These are phyloP conservation scores for Paecilomyces formosus DNA, from an alignment of 2,329 filamentous ascomycete genomes.

Conservation along the genomic window DNA sequence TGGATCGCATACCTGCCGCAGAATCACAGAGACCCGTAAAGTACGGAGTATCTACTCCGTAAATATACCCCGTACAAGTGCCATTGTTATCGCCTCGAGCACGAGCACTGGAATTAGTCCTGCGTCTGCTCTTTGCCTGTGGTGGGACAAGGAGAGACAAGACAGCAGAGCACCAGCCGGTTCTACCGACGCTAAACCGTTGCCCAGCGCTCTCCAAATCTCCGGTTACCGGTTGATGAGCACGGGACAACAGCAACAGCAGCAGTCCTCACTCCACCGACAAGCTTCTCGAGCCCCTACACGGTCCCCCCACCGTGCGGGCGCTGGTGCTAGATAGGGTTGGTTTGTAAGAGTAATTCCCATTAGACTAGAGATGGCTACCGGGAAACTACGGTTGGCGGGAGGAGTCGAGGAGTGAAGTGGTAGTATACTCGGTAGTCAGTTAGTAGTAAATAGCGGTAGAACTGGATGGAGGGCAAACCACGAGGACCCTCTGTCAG, in stretches of 20 bases:
- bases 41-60: too few species aligned
- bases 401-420: neutral
- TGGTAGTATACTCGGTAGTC: neutral
- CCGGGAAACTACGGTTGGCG: neutral
- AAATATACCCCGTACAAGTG: neutral
- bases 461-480: neutral
- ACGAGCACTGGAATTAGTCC: neutral
- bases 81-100: neutral
- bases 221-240: conserved; percentile 2
- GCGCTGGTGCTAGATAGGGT: neutral
- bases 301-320: neutral
- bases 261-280: neutral
- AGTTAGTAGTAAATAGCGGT: neutral
- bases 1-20: too few species aligned
- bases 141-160: neutral
- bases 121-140: neutral
- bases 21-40: neutral
- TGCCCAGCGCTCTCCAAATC: conserved; percentile 1
- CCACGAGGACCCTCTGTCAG: neutral
- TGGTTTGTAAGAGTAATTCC: neutral
- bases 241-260: neutral
- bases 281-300: neutral
- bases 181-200: conserved; percentile 1
- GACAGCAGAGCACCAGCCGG: neutral
- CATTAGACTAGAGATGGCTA: neutral